A percentile compares a stretch with the other conserved stretches of the same genome.
Conservation (phyloP, 345 rosid species). For the Linum lewisii region DNA sequence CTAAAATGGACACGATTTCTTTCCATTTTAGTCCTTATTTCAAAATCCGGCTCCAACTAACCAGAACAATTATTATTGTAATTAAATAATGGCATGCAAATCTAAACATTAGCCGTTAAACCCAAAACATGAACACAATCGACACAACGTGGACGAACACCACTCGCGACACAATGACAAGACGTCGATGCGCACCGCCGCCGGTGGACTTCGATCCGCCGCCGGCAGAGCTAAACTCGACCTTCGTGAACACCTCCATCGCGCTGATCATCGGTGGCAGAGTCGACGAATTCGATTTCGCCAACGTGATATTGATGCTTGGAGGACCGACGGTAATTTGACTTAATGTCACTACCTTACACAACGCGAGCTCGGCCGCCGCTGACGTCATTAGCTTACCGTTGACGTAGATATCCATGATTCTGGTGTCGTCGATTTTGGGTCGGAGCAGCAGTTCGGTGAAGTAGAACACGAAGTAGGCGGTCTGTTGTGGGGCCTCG, state of each 20-base stretch:
- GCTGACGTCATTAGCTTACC: background rate
- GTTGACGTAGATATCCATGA: slow-evolving; percentile 13
- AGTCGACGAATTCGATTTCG: background rate
- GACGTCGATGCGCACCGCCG: background rate
- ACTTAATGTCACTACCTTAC: background rate
- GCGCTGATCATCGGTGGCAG: background rate
- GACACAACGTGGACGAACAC: background rate
- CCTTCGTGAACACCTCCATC: background rate
- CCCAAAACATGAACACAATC: background rate
- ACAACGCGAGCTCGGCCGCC: background rate
- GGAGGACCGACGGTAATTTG: background rate
- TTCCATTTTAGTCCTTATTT: no score
- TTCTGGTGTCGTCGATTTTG: slow-evolving; percentile 4
- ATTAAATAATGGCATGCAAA: no score
- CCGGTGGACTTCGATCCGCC: background rate
- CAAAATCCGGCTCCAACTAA: no score
- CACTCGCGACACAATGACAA: background rate
- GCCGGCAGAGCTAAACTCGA: background rate
- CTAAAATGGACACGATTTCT: no score
- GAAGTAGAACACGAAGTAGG: slow-evolving; percentile 18
- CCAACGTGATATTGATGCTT: background rate
- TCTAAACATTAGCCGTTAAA: background rate
- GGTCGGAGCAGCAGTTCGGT: background rate
- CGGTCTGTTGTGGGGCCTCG: slow-evolving; percentile 9
- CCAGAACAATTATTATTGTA: no score